Conservation (phyloP, 176 grass and related monocot species). For the Triticum turgidum region DNA sequence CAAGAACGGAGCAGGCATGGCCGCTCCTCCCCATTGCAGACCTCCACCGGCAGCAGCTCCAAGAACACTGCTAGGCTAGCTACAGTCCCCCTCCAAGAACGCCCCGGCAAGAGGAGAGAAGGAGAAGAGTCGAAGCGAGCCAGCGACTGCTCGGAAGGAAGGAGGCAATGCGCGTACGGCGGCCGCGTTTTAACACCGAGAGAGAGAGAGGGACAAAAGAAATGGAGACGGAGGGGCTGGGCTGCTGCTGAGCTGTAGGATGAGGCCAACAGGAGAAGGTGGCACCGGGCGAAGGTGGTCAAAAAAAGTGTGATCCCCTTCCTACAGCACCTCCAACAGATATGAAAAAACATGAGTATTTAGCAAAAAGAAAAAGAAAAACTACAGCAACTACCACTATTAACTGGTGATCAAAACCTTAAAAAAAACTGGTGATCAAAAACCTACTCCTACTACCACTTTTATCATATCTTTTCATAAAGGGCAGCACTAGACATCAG, state of each 20-base stretch:
- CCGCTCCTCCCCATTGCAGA: slow-evolving; percentile 54
- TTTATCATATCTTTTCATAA: too few species aligned
- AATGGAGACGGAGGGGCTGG: slow-evolving; percentile 15
- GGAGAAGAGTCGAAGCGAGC: not conserved
- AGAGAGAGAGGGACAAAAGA: slow-evolving; percentile 42
- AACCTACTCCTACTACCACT: too few species aligned
- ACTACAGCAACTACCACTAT: too few species aligned
- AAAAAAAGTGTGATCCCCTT: slow-evolving; percentile 22
- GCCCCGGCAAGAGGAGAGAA: not conserved
- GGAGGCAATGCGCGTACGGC: slow-evolving; percentile 44
- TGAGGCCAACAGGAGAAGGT: slow-evolving; percentile 42
- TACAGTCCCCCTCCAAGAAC: slow-evolving; percentile 29
- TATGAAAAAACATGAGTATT: too few species aligned
- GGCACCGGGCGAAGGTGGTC: slow-evolving; percentile 32
- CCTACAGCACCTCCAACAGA: not conserved
- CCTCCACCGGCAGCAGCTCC: slow-evolving; percentile 24
- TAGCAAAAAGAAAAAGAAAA: too few species aligned
- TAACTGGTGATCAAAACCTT: too few species aligned
- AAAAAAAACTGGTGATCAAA: too few species aligned
- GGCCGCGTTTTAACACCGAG: slow-evolving; percentile 35
- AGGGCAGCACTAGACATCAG: too few species aligned
- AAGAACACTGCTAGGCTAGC: not conserved
- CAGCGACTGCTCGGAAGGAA: not conserved
- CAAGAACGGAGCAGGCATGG: slow-evolving; percentile 40
- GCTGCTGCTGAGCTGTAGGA: slow-evolving; percentile 50